phyloP scores from a whole-genome alignment of 169 alveolate genomes.

The Plasmodium coatneyi region DNA sequence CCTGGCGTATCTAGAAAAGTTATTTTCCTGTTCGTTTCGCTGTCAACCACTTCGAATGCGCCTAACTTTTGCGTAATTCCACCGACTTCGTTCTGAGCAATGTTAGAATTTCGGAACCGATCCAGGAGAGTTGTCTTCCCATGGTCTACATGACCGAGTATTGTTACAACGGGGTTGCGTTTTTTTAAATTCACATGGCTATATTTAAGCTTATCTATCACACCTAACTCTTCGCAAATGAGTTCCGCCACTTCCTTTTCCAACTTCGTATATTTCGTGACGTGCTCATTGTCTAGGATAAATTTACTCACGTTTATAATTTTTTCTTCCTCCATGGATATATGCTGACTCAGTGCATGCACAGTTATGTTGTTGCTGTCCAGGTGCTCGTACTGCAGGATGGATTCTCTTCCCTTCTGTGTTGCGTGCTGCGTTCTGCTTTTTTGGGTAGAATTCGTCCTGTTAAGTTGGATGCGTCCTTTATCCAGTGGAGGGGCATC shows the following conservation, averaged over 20 bases:
- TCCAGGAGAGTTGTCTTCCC: conserved; percentile 97
- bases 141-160: conserved; percentile 98
- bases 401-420: not conserved
- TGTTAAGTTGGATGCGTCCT: not conserved
- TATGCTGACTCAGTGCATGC: conserved; percentile 84
- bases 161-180: conserved; percentile 94
- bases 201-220: conserved; percentile 90
- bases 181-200: conserved; percentile 86
- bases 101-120: conserved; percentile 79
- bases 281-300: conserved; percentile 92
- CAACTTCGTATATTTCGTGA: conserved; percentile 89
- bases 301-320: conserved; percentile 91
- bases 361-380: conserved; percentile 73
- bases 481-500: not conserved
- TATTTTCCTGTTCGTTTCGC: conserved; percentile 80
- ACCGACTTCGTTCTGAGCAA: conserved; percentile 90
- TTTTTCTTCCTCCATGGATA: conserved; percentile 89
- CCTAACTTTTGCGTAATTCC: conserved; percentile 95
- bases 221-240: conserved; percentile 93
- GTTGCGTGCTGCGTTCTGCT: not conserved
- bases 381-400: conserved; percentile 17
- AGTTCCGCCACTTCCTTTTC: conserved; percentile 62
- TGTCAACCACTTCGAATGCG: conserved; percentile 90
- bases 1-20: conserved; percentile 97
- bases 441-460: not conserved